These are phyloP conservation scores for Marsdenia floribunda DNA, from an alignment of 257 asterid genomes.

Conservation along the genomic window DNA sequence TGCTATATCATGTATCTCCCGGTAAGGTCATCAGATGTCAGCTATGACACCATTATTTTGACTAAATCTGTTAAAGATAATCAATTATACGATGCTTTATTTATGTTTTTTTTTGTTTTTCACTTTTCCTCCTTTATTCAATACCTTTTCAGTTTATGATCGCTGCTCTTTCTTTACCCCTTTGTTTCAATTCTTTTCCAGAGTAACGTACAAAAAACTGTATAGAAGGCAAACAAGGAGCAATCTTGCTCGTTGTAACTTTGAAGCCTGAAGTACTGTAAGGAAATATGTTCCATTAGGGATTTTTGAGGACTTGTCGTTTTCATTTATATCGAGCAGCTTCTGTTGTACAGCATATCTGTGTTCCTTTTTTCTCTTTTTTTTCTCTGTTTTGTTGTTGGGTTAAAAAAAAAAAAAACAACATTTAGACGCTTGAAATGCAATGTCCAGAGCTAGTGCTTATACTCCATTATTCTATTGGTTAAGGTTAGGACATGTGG, in stretches of 20 bases:
- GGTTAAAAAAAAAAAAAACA: too few relatives aligned
- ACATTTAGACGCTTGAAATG: neutral
- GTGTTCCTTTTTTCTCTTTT: neutral
- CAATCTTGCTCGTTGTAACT: neutral
- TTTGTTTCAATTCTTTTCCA: neutral
- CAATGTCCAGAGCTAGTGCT: neutral
- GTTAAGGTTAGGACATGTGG: neutral
- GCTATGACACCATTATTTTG: neutral
- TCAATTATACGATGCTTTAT: neutral
- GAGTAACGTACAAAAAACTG: neutral
- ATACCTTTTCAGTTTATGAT: neutral
- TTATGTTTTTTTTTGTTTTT: too few relatives aligned
- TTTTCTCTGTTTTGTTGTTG: too few relatives aligned
- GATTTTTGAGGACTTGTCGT: neutral
- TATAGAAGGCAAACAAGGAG: neutral
- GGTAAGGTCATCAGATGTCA: neutral
- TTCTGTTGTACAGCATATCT: constrained; percentile 7
- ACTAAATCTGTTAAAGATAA: neutral
- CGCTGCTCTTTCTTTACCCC: neutral
- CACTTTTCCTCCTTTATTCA: neutral
- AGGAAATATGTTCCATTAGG: neutral
- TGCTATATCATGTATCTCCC: neutral
- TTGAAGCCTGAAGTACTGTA: neutral
- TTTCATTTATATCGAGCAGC: neutral
- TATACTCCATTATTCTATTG: neutral